Evolutionary conservation across 2,329 filamentous ascomycete species (phyloP).

Genomic region (Talaromyces sp.): DNA sequence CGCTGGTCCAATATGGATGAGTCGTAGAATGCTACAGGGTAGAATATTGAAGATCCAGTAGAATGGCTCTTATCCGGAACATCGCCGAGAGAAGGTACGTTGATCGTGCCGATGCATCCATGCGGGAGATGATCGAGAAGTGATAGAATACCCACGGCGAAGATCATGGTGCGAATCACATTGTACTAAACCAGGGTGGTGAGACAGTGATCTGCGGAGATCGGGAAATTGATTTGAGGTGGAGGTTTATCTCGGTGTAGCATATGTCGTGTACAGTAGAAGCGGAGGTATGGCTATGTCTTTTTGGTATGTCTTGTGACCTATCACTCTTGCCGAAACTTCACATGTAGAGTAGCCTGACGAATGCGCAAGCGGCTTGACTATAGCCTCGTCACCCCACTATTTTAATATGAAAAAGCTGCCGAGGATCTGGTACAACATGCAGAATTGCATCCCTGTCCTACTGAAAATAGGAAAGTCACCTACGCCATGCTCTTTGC

Average conservation of each 20-base stretch:
- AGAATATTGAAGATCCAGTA: constrained; percentile 2
- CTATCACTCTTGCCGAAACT: background rate
- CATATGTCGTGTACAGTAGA: background rate
- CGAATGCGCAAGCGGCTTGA: background rate
- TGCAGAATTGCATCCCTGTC: background rate
- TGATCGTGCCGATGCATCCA: background rate
- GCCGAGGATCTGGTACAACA: background rate
- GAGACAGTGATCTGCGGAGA: constrained; percentile 3
- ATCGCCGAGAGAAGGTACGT: background rate
- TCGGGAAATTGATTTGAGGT: background rate
- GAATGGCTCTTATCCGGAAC: background rate
- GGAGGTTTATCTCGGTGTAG: background rate
- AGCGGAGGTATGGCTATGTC: background rate
- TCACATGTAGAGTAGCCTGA: background rate
- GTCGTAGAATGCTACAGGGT: background rate
- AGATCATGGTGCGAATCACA: constrained; percentile 7
- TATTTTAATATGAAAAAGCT: too few species aligned
- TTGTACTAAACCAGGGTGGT: constrained; percentile 10
- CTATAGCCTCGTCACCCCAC: background rate
- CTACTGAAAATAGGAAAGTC: background rate
- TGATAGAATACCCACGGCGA: constrained; percentile 2
- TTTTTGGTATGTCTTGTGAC: background rate
- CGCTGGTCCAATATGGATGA: constrained; percentile 7
- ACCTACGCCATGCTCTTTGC: background rate
- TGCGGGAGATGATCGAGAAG: constrained; percentile 2